Evolutionary conservation across 345 rosid genomes (phyloP).

Genomic region (Mercurialis annua): DNA sequence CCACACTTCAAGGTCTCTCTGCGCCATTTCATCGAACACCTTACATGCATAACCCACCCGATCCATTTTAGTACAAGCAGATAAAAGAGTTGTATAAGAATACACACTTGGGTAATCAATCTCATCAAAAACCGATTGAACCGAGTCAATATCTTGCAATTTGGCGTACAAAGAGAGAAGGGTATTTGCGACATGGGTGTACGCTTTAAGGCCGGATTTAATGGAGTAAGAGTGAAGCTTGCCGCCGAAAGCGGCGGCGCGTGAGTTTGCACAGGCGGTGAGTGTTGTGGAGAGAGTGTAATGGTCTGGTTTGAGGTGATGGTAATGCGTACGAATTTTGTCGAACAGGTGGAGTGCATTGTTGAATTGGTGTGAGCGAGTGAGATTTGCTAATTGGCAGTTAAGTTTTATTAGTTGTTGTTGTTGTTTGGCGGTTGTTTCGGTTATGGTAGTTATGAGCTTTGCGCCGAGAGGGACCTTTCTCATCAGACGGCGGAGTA

Average conservation of each 20-base stretch:
- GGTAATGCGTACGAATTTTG: constrained; percentile 33
- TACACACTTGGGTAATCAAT: constrained; percentile 56
- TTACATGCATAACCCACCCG: constrained; percentile 44
- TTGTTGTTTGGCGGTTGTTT: neutral
- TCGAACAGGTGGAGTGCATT: constrained; percentile 53
- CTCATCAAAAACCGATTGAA: constrained; percentile 47
- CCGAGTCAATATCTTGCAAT: constrained; percentile 31
- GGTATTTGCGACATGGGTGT: constrained; percentile 56
- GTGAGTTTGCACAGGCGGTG: constrained; percentile 53
- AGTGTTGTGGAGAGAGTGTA: constrained; percentile 58
- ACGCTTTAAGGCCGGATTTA: constrained; percentile 42
- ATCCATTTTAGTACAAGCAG: constrained; percentile 46
- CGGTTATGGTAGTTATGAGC: neutral
- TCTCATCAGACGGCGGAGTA: neutral
- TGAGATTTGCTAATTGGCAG: constrained; percentile 38
- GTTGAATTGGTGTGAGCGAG: constrained; percentile 39
- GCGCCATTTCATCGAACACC: constrained; percentile 54
- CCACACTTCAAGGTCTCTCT: constrained; percentile 47
- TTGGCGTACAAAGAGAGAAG: constrained; percentile 58
- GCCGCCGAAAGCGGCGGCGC: constrained; percentile 36
- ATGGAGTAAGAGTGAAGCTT: constrained; percentile 58
- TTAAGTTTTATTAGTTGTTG: constrained; percentile 46
- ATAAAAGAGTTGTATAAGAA: constrained; percentile 64
- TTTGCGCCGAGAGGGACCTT: neutral
- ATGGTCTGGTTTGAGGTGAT: constrained; percentile 49